phyloP scores from a whole-genome alignment of 805 yeast species.

The Saccharomycopsis fodiens region DNA sequence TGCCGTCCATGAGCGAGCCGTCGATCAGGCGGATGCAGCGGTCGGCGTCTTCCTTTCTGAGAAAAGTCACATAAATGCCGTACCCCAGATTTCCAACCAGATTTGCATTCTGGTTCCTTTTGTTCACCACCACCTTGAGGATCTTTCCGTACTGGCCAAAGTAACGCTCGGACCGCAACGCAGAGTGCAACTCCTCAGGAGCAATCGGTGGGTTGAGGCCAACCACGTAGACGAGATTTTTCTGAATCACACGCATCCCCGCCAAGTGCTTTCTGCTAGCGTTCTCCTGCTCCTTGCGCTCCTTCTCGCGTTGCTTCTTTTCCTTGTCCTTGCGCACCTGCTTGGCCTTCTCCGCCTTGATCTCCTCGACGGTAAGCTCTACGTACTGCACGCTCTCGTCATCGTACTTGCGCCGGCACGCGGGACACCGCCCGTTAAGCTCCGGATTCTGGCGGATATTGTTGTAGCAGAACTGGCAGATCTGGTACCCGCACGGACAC shows the following conservation, averaged over 20 bases:
- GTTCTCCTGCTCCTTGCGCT: slow-evolving; percentile 82
- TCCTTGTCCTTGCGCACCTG: slow-evolving; percentile 77
- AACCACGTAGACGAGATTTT: slow-evolving; percentile 91
- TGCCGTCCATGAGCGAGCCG: slow-evolving; percentile 89
- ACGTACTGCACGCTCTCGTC: slow-evolving; percentile 89
- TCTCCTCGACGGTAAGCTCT: slow-evolving; percentile 75
- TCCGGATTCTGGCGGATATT: slow-evolving; percentile 94
- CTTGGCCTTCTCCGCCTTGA: slow-evolving; percentile 70
- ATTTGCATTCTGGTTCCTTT: slow-evolving; percentile 45
- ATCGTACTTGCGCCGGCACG: slow-evolving; percentile 89
- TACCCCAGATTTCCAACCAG: slow-evolving; percentile 46
- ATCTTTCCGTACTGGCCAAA: slow-evolving; percentile 99
- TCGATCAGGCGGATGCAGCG: slow-evolving; percentile 86
- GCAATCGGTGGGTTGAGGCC: slow-evolving; percentile 85
- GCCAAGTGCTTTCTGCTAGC: slow-evolving; percentile 80
- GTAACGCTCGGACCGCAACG: slow-evolving; percentile 81
- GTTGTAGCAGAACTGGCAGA: slow-evolving; percentile 97
- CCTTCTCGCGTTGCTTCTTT: slow-evolving; percentile 81
- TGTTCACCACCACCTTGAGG: slow-evolving; percentile 86
- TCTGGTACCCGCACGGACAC: slow-evolving; percentile 99
- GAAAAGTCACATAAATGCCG: slow-evolving; percentile 93
- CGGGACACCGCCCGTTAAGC: slow-evolving; percentile 93
- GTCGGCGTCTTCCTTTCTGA: slow-evolving; percentile 91
- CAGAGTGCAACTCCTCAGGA: slow-evolving; percentile 76
- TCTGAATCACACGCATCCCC: slow-evolving; percentile 97